Conservation (phyloP, 768 basidiomycete genomes). For the Xerocomellus dryophilus region DNA sequence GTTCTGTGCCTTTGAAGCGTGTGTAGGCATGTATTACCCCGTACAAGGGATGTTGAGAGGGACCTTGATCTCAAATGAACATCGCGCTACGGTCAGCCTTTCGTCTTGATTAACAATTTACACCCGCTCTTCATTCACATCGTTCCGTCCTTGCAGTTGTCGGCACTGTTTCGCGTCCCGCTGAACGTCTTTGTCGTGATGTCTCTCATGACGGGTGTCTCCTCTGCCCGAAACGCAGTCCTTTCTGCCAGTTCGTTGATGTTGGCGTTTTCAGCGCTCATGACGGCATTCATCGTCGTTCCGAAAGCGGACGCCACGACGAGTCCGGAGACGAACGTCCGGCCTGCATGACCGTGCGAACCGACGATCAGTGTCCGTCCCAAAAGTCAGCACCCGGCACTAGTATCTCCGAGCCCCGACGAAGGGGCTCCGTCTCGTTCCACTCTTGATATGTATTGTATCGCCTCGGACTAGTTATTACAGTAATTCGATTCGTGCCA, state of each 20-base stretch:
- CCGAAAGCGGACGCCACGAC: conserved; percentile 29
- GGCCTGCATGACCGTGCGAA: conserved; percentile 11
- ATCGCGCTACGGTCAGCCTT: conserved; percentile 63
- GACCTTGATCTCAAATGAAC: conserved; percentile 62
- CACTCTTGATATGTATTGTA: background rate
- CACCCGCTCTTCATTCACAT: background rate
- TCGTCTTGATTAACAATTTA: no score
- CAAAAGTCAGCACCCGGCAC: no score
- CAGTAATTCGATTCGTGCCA: background rate
- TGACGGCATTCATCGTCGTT: conserved; percentile 51
- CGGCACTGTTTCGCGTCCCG: conserved; percentile 70
- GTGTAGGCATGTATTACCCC: conserved; percentile 78
- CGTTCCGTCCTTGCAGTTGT: conserved; percentile 41
- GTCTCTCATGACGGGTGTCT: conserved; percentile 65
- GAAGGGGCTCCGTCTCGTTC: background rate
- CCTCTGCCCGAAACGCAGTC: conserved; percentile 58
- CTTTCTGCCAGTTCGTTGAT: conserved; percentile 56
- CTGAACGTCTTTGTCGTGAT: conserved; percentile 72
- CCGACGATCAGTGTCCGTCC: background rate
- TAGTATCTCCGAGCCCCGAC: background rate
- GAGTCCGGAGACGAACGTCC: conserved; percentile 17
- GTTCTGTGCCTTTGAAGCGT: conserved; percentile 73
- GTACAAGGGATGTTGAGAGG: conserved; percentile 74
- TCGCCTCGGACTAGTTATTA: background rate
- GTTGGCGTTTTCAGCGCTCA: conserved; percentile 56